Evolutionary conservation across 2,329 filamentous ascomycete genomes (phyloP), one percentile per base, ranked within the genome.

Genomic region (Paradendryphiella salina): DNA sequence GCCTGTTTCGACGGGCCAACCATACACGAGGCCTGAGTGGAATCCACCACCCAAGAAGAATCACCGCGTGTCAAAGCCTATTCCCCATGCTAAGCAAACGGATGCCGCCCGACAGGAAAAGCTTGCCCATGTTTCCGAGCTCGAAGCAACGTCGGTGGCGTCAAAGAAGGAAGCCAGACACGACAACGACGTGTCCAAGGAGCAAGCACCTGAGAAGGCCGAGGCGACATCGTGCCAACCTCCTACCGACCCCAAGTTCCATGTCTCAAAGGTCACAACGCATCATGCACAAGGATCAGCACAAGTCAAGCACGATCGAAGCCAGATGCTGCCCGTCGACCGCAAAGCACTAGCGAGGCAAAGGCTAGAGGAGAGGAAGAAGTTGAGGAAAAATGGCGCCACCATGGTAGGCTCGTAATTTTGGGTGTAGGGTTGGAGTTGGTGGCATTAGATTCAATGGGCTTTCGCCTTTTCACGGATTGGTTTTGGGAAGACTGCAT

Each of bases 311-410:
- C 56, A 54, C 4, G 65, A 65, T 11, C 53, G 58, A 14, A 56
- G 52, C 10, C 50, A 66, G 28, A 53, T 52, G 38, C 18, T 59
- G 18, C 53, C 60, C 15, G 54, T 56, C 3, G 64, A 70, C 29
- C 61, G 66, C 5, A 69, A 67, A 46, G 60, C 59, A 35, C 55
- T 64, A 21, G 69, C 70, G 11, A 64, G 56, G 35, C 55, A 54
- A 37, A 52, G 67, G 13, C 56, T 71, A 5, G 56, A 53, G 37
- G 64, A 65, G 44, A 59, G 61, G 50, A 72, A 60, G 58, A 61
- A 58, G 49, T 49, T 63, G 53, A 67, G 56, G 51, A 64, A 64
- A 41, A 54, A 56, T 17, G 51, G 38, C 20, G 48, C 54, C 20
- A 38, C 33, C n/a, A 43, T 43, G 14, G 43, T 23, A 35, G 23